phyloP scores from a whole-genome alignment of 805 yeast genomes.

The Hanseniaspora occidentalis region DNA sequence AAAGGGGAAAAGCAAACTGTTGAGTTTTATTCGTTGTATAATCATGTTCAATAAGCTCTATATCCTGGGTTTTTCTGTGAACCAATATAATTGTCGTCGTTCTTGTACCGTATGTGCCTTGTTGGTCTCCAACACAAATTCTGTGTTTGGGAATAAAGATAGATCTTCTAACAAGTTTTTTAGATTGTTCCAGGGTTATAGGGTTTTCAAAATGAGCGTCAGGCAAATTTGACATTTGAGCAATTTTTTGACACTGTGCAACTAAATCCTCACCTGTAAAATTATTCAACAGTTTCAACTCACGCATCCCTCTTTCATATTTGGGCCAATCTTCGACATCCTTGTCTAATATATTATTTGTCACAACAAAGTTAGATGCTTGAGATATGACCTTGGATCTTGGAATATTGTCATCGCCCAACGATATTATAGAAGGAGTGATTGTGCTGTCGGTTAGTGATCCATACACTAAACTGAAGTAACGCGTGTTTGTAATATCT shows the following conservation, averaged over 20 bases:
- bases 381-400: background rate
- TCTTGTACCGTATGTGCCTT: slow-evolving; percentile 5
- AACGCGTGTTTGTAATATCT: slow-evolving; percentile 15
- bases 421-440: background rate
- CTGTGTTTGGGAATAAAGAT: slow-evolving; percentile 4
- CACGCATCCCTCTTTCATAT: background rate
- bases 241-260: slow-evolving; percentile 2
- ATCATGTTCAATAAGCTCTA: background rate
- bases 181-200: slow-evolving; percentile 1
- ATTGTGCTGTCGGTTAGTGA: slow-evolving; percentile 7
- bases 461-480: slow-evolving; percentile 29
- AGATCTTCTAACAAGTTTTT: slow-evolving; percentile 2
- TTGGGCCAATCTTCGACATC: slow-evolving; percentile 2
- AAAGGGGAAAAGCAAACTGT: background rate
- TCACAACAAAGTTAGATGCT: background rate
- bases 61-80: background rate
- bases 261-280: background rate
- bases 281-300: background rate
- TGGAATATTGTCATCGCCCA: slow-evolving; percentile 3
- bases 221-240: slow-evolving; percentile 1
- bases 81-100: slow-evolving; percentile 6
- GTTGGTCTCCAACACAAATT: background rate
- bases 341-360: slow-evolving; percentile 2
- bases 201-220: background rate
- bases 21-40: background rate